phyloP scores from a whole-genome alignment of 2,329 filamentous ascomycete genomes.

The Sphaerulina vaccinii region DNA sequence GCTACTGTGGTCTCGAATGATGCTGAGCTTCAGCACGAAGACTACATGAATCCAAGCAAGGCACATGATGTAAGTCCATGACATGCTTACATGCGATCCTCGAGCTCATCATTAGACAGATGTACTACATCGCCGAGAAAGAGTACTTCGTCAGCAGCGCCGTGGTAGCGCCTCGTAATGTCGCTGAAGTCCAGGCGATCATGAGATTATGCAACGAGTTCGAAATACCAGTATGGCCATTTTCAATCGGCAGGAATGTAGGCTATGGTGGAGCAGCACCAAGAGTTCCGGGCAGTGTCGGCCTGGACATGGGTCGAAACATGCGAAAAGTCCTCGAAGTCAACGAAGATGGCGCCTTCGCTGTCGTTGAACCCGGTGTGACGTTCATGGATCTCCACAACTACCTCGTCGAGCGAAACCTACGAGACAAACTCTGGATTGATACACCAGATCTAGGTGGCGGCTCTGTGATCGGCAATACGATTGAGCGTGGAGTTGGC shows the following conservation, averaged over 20 bases:
- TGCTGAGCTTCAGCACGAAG: slow-evolving; percentile 26
- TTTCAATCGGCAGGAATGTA: slow-evolving; percentile 52
- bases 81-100: neutral
- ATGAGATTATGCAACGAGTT: slow-evolving; percentile 49
- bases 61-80: slow-evolving; percentile 19
- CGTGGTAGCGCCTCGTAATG: slow-evolving; percentile 39
- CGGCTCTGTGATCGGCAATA: slow-evolving; percentile 52
- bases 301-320: slow-evolving; percentile 52
- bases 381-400: slow-evolving; percentile 54
- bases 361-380: slow-evolving; percentile 57
- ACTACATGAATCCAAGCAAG: slow-evolving; percentile 25
- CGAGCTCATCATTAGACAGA: slow-evolving; percentile 1
- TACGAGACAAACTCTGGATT: slow-evolving; percentile 44
- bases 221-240: slow-evolving; percentile 50
- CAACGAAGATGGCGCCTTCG: slow-evolving; percentile 50
- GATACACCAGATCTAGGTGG: slow-evolving; percentile 52
- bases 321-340: slow-evolving; percentile 57
- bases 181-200: slow-evolving; percentile 49
- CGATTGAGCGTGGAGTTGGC: slow-evolving; percentile 47
- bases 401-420: slow-evolving; percentile 45
- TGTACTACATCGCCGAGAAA: slow-evolving; percentile 41
- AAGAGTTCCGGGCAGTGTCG: slow-evolving; percentile 52
- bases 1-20: slow-evolving; percentile 31
- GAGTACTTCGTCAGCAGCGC: slow-evolving; percentile 49
- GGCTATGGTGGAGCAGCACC: slow-evolving; percentile 58